Evolutionary conservation across 179 eudicot species (phyloP), one percentile per base, ranked within the genome.

Genomic region (Sideroxylon spinosum): DNA sequence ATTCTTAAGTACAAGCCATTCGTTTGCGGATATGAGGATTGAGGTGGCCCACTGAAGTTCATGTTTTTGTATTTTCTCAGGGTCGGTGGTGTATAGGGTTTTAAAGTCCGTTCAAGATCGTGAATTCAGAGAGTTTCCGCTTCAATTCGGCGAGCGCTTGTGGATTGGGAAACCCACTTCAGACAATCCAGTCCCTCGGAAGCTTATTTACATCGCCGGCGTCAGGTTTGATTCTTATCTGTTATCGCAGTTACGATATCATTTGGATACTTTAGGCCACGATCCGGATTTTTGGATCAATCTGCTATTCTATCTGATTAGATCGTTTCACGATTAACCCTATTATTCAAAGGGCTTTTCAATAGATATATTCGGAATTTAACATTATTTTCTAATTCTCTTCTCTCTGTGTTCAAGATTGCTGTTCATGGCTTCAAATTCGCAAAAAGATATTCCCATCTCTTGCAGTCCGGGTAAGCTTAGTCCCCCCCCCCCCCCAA

Each of bases 351-450:
- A 25, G 71, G 14, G 25, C 17, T 64, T 29, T 37, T 70, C 22
- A 8, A 65, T 68, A 7, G 20, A 37, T 13, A 76, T 13, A 20
- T 16, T 20, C 7, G 8, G 55, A 29, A 37, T 66, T 53, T 66
- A 55, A 67, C 23, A 16, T 64, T 46, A 4, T 44, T 17, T 68
- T 68, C 44, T 9, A 17, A 7, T 62, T 61, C 9, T 61, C 14
- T 25, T 20, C 59, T 49, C 13, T 63, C 19, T 56, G 12, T 46
- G 28, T 12, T 70, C 2, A 46, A 78, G 44, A 23, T 74, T 68
- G 80, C 68, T 77, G 44, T 68, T 78, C 46, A 88, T 88, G 91
- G 88, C 88, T 74, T 88, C 91, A 4, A 85, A 88, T 79, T 81
- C 86, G 29, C 85, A 81, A 26, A 84, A 80, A 59, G 84, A 85